phyloP scores from a whole-genome alignment of 306 rosid genomes.

The Vicia sativa region DNA sequence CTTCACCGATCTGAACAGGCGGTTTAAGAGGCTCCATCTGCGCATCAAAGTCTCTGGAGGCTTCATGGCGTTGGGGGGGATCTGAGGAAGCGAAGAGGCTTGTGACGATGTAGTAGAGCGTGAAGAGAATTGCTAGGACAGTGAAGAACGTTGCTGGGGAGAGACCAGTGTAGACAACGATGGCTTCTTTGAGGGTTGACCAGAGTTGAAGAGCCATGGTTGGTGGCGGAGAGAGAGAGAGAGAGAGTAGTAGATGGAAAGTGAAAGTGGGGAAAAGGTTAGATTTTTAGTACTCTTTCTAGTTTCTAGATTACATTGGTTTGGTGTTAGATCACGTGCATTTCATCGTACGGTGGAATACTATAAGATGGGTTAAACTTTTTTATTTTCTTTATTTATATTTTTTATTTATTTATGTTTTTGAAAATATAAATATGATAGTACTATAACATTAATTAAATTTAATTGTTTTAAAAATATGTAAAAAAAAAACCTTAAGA shows the following conservation, averaged over 20 bases:
- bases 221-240: neutral
- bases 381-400: too few species aligned
- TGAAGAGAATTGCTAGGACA: slow-evolving; percentile 54
- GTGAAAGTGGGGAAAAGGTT: neutral
- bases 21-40: slow-evolving; percentile 69
- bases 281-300: neutral
- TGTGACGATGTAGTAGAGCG: slow-evolving; percentile 62
- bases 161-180: slow-evolving; percentile 77
- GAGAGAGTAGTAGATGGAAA: neutral
- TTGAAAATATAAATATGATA: too few species aligned
- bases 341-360: neutral
- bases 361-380: too few species aligned
- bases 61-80: slow-evolving; percentile 16
- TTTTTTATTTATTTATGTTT: too few species aligned
- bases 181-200: slow-evolving; percentile 85
- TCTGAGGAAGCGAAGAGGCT: slow-evolving; percentile 64
- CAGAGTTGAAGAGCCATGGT: slow-evolving; percentile 79
- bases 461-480: too few species aligned
- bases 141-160: slow-evolving; percentile 90
- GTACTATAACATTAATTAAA: too few species aligned
- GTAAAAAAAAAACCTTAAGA: too few species aligned
- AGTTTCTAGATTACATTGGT: neutral
- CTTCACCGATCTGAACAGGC: slow-evolving; percentile 92
- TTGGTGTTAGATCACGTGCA: neutral
- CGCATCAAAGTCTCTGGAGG: slow-evolving; percentile 40